phyloP scores from a whole-genome alignment of 2,329 filamentous ascomycete species.

The Penicillium sp. region DNA sequence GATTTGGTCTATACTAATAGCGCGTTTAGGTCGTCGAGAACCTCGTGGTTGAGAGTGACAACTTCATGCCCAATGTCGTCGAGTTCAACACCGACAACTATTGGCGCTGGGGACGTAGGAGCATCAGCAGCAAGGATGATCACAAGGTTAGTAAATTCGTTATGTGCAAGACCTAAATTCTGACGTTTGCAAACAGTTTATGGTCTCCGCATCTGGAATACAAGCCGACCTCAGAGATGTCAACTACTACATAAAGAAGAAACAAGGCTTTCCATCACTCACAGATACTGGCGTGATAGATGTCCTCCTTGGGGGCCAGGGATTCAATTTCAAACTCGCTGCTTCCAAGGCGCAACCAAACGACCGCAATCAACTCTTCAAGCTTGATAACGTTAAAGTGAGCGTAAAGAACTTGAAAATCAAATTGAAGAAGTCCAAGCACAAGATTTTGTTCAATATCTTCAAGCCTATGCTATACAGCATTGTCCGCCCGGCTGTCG shows the following conservation, averaged over 20 bases:
- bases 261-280: slow-evolving; percentile 85
- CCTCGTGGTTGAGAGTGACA: slow-evolving; percentile 90
- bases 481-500: slow-evolving; percentile 75
- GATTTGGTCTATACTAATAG: background rate
- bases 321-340: slow-evolving; percentile 88
- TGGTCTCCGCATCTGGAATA: slow-evolving; percentile 81
- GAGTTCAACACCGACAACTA: slow-evolving; percentile 91
- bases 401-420: slow-evolving; percentile 77
- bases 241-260: slow-evolving; percentile 91
- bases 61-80: slow-evolving; percentile 87
- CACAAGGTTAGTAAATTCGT: slow-evolving; percentile 54
- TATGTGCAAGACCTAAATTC: background rate
- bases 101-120: slow-evolving; percentile 91
- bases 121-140: slow-evolving; percentile 72
- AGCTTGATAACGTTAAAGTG: slow-evolving; percentile 83
- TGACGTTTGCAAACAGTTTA: slow-evolving; percentile 42
- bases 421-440: slow-evolving; percentile 90
- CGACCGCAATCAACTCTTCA: slow-evolving; percentile 83
- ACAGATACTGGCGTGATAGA: slow-evolving; percentile 86
- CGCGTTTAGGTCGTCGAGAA: slow-evolving; percentile 69
- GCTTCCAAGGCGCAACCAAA: slow-evolving; percentile 73
- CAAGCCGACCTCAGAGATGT: slow-evolving; percentile 92
- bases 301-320: slow-evolving; percentile 78
- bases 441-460: slow-evolving; percentile 82
- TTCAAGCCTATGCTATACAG: slow-evolving; percentile 86